Evolutionary conservation across 176 grass and related monocot genomes (phyloP).

Genomic region (Guadua angustifolia): DNA sequence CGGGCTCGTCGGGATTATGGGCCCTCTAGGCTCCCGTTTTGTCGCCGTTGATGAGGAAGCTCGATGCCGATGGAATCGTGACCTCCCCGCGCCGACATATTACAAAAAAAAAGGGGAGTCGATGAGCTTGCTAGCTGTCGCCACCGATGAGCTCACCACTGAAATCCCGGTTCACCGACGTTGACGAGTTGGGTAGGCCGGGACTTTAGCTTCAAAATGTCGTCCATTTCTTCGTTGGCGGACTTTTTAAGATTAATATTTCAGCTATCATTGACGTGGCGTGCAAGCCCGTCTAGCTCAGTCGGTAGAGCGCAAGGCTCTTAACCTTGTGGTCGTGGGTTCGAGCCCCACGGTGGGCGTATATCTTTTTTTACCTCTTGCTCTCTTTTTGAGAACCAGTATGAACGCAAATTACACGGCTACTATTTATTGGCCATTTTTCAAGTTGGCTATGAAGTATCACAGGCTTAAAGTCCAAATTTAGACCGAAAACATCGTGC

Average conservation of each 20-base stretch:
- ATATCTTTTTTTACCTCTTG: too few relatives aligned
- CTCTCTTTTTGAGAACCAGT: too few relatives aligned
- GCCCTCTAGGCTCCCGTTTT: not conserved
- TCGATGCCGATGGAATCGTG: not conserved
- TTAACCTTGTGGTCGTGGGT: slow-evolving; percentile 70
- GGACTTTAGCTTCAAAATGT: too few relatives aligned
- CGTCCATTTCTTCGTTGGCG: too few relatives aligned
- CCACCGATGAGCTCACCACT: too few relatives aligned
- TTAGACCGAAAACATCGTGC: not conserved
- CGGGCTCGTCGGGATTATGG: not conserved
- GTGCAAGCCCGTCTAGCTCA: not conserved
- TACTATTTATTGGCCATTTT: not conserved
- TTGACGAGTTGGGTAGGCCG: too few relatives aligned
- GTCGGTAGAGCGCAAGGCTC: slow-evolving; percentile 7
- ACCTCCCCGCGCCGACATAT: not conserved
- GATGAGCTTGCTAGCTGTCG: too few relatives aligned
- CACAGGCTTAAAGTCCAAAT: not conserved
- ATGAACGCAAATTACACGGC: not conserved
- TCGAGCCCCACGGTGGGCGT: slow-evolving; percentile 67
- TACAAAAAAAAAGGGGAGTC: not conserved
- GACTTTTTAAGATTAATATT: too few relatives aligned
- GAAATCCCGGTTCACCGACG: too few relatives aligned
- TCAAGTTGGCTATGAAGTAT: not conserved
- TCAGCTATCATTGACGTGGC: too few relatives aligned
- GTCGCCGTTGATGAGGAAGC: not conserved